A percentile compares a stretch with the other conserved stretches of the same genome.
These are phyloP conservation scores for Aegilops tauschii DNA, from an alignment of 176 grass and related monocot genomes.

Conservation along the genomic window DNA sequence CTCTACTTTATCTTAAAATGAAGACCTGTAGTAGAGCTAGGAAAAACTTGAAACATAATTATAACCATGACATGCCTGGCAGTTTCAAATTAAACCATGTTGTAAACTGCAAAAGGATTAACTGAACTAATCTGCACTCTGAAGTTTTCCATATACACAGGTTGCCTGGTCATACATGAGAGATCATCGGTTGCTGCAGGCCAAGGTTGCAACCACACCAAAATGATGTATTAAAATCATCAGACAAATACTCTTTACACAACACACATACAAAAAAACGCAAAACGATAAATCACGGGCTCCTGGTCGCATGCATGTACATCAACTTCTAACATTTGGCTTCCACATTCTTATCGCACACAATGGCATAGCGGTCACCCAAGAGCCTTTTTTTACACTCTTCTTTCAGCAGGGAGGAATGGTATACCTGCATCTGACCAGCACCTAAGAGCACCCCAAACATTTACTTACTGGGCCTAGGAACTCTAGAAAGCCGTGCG, in stretches of 20 bases:
- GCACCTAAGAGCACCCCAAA: constrained; percentile 52
- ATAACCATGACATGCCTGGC: background rate
- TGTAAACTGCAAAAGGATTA: background rate
- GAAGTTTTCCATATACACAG: constrained; percentile 27
- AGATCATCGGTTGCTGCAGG: background rate
- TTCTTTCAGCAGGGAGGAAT: background rate
- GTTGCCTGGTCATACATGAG: constrained; percentile 1
- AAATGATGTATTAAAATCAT: constrained; percentile 15
- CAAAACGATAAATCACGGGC: background rate
- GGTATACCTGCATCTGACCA: background rate
- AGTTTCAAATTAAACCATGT: background rate
- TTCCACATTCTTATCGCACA: background rate
- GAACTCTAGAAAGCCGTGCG: constrained; percentile 21
- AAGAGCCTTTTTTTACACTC: background rate
- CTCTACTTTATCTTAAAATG: background rate
- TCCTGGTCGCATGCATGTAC: background rate
- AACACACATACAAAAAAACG: background rate
- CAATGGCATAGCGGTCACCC: background rate
- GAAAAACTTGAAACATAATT: background rate
- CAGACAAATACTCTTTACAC: constrained; percentile 21
- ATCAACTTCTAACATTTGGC: background rate
- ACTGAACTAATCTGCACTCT: background rate
- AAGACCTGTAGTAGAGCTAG: background rate
- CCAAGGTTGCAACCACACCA: constrained; percentile 20
- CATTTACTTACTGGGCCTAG: constrained; percentile 40